Base-by-base conservation (phyloP, 2,329 filamentous ascomycete genomes). In the Didymosphaeria variabile region DNA sequence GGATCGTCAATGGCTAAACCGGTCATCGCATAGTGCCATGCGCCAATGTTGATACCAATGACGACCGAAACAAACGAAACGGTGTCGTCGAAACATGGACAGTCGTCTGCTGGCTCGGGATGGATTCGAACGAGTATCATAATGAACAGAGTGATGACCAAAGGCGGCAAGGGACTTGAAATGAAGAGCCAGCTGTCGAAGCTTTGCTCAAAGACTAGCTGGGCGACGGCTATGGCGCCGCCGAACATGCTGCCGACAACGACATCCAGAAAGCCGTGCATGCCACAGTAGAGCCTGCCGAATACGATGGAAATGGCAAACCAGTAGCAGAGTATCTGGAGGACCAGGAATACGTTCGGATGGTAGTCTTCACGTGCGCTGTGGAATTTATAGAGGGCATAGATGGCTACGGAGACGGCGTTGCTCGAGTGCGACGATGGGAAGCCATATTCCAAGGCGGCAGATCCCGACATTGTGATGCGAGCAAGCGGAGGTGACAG, bases 341-440 rank as follows among this genome's bases (percentile, higher is more conserved):
- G 81, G 4, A 84, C 79, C 3, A 89, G 64, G 67, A 87, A 90
- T 1, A 87, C 84, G 19, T 85, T 81, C 2, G 87, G 81, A 34
- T 85, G 80, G 61, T 92, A 82, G 19, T 86, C 82, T 58, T 89
- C 88, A n/a, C 88, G 86, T 0, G 88, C 85, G 29, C 86, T 86
- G 65, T 86, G 86, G 19, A 98, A 81, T 50, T 89, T 83, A 57
- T 94, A 85, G 8, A 98, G 82, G 32, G 86, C 89, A 77, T 97
- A 97, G 5, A 97, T 86, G 38, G 93, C 92, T 17, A 98, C 94
- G 0, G 94, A 97, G 7, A 98, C 91, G 2, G 95, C 95, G 77
- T 99, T 99, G 52, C 95, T 95, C 15, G 94, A 97, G 77, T 99
- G 95, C 0, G 95, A 98, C 9, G 94, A 97, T 0, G 95, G 95